A percentile compares a stretch with the other conserved stretches of the same genome.
Conservation (phyloP, 202 grass and related monocot genomes). For the Carex arenaria region DNA sequence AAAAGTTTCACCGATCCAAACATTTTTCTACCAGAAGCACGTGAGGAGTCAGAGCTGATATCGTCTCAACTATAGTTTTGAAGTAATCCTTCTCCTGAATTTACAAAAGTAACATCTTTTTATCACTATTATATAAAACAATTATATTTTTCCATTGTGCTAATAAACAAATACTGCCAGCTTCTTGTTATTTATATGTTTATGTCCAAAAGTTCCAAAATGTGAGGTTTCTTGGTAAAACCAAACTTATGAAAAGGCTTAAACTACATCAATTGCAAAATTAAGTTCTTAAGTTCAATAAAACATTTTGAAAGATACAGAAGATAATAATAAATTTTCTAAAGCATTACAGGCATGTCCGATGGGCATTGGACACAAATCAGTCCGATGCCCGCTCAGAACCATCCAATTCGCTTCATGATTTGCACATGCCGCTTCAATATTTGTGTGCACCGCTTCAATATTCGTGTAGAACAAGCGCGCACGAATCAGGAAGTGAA, state of each 20-base stretch:
- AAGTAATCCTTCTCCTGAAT: slow-evolving; percentile 69
- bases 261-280: neutral
- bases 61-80: slow-evolving; percentile 51
- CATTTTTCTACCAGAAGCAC: slow-evolving; percentile 86
- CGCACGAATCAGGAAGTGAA: no score
- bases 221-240: neutral
- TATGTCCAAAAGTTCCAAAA: neutral
- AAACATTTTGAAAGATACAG: no score
- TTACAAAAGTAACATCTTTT: neutral
- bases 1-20: no score
- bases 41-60: slow-evolving; percentile 55
- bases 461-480: no score
- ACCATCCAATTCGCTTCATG: no score
- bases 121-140: neutral
- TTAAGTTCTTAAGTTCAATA: neutral
- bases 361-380: no score
- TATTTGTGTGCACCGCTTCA: no score
- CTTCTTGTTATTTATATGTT: neutral
- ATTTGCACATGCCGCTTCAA: no score
- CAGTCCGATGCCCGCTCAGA: no score
- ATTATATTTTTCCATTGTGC: neutral
- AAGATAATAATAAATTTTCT: no score
- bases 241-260: neutral
- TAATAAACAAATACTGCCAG: neutral
- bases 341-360: no score